phyloP scores from a whole-genome alignment of 2,329 filamentous ascomycete genomes.

The Colletotrichum ledebouriae region DNA sequence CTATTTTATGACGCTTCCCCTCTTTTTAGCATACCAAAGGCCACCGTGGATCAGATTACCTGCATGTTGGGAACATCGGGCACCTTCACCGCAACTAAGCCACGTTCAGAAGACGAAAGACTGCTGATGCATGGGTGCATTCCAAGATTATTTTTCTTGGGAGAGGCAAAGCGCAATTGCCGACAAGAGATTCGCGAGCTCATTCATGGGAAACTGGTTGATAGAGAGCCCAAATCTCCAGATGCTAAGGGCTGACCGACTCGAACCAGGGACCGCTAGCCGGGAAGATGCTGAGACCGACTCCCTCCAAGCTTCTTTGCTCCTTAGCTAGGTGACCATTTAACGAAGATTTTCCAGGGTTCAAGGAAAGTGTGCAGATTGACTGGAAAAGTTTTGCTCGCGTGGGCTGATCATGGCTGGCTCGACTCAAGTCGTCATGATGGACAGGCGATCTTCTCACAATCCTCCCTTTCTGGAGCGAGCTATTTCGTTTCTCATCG shows the following conservation, averaged over 20 bases:
- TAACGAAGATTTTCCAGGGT: constrained; percentile 19
- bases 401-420: constrained; percentile 24
- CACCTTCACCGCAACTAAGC: constrained; percentile 41
- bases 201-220: constrained; percentile 7
- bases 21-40: constrained; percentile 27
- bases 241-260: constrained; percentile 5
- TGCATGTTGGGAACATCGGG: constrained; percentile 38
- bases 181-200: constrained; percentile 8
- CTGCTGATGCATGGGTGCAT: constrained; percentile 2
- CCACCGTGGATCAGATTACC: constrained; percentile 38
- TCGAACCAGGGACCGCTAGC: constrained; percentile 25
- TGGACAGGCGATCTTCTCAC: constrained; percentile 16
- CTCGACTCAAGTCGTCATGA: constrained; percentile 4
- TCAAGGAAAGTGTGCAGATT: constrained; percentile 9
- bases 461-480: constrained; percentile 12
- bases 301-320: constrained; percentile 4
- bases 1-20: constrained; percentile 21
- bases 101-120: constrained; percentile 10
- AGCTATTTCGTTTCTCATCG: neutral
- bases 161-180: constrained; percentile 31
- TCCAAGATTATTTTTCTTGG: constrained; percentile 1
- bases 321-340: neutral
- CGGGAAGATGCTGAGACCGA: constrained; percentile 8
- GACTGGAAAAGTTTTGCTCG: neutral
- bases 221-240: neutral